These are phyloP conservation scores for Eucalyptus caleyi DNA, from an alignment of 345 rosid species.

Conservation along the genomic window DNA sequence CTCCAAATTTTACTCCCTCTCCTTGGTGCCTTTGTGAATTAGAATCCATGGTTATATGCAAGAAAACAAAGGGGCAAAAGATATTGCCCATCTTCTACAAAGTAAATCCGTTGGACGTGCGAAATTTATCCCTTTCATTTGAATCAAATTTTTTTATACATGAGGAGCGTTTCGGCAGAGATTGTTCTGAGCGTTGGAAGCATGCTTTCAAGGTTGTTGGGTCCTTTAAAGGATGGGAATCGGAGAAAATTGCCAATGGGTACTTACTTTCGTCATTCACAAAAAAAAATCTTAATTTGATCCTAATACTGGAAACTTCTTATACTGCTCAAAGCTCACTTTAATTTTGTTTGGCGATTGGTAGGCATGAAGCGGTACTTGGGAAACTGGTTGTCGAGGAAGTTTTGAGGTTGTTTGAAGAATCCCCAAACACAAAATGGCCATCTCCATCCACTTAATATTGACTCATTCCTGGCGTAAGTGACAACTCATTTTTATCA, in stretches of 20 bases:
- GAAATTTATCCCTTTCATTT: no score
- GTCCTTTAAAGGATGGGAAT: background rate
- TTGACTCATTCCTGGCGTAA: background rate
- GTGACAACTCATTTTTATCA: background rate
- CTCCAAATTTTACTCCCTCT: no score
- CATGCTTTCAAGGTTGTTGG: background rate
- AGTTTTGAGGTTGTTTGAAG: background rate
- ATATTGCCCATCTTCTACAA: no score
- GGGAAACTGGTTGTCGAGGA: background rate
- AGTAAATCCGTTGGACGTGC: no score
- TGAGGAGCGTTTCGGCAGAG: no score
- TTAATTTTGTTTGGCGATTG: background rate
- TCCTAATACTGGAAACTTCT: background rate
- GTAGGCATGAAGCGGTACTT: background rate
- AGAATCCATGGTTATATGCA: no score
- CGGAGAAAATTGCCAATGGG: background rate
- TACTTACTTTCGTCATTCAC: background rate
- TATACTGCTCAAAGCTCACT: background rate
- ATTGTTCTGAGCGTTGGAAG: background rate
- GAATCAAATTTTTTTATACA: no score
- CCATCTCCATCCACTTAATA: background rate
- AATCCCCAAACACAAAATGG: background rate
- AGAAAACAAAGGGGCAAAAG: no score
- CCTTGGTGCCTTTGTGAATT: accelerated
- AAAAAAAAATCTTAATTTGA: background rate